Conservation (phyloP, 176 grass and related monocot genomes). For the Zoysia japonica region DNA sequence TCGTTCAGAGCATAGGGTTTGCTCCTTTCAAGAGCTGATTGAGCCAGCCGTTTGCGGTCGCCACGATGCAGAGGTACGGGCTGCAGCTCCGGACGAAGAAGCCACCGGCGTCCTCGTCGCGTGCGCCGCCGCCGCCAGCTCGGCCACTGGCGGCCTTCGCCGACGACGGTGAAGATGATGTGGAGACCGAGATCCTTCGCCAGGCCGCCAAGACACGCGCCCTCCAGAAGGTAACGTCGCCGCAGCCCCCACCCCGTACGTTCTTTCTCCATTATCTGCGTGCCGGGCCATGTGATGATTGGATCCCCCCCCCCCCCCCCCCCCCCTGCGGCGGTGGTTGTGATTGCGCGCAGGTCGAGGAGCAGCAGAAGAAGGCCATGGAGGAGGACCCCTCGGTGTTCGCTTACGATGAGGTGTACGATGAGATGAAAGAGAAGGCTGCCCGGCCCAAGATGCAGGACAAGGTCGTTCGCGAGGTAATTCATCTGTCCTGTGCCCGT, state of each 20-base stretch:
- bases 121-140: constrained; percentile 22
- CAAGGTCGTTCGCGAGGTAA: constrained; percentile 64
- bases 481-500: neutral
- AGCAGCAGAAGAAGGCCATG: constrained; percentile 83
- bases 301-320: neutral
- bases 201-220: constrained; percentile 73
- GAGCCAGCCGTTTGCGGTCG: neutral
- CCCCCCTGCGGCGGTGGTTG: neutral
- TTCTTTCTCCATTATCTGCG: neutral
- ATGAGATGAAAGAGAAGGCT: constrained; percentile 90
- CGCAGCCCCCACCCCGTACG: neutral
- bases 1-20: constrained; percentile 38
- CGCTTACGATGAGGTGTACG: constrained; percentile 86
- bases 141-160: constrained; percentile 67
- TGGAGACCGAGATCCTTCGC: constrained; percentile 86
- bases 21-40: neutral
- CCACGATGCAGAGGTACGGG: constrained; percentile 81
- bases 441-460: constrained; percentile 80
- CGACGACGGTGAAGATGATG: constrained; percentile 68
- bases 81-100: constrained; percentile 66
- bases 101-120: constrained; percentile 49
- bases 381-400: constrained; percentile 93
- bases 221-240: constrained; percentile 65
- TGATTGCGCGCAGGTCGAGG: constrained; percentile 58
- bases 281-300: neutral